phyloP scores from a whole-genome alignment of 169 alveolate genomes.

The Perkinsus olseni region DNA sequence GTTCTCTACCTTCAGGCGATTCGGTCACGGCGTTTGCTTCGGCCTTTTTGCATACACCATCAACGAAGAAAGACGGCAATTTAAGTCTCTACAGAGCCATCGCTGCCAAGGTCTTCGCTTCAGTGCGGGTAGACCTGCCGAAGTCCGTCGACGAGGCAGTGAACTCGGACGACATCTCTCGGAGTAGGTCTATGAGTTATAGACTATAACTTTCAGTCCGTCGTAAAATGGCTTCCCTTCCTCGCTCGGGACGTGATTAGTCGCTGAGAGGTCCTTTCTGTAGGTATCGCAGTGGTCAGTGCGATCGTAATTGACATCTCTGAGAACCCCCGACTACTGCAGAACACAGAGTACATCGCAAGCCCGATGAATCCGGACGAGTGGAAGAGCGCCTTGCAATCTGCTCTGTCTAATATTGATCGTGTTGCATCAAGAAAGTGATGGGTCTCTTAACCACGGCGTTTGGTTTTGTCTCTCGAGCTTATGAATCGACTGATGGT shows the following conservation, averaged over 20 bases:
- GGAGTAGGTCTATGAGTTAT: background rate
- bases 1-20: background rate
- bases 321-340: background rate
- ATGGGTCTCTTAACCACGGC: background rate
- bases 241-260: too few species aligned
- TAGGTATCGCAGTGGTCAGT: background rate
- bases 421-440: background rate
- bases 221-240: too few species aligned
- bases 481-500: too few species aligned
- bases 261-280: background rate
- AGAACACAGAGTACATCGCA: background rate
- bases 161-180: background rate
- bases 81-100: background rate
- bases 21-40: background rate
- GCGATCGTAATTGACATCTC: background rate
- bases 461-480: background rate
- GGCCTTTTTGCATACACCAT: background rate
- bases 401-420: background rate
- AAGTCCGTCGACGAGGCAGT: background rate
- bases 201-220: background rate
- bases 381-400: background rate
- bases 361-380: background rate
- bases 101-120: background rate
- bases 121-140: background rate
- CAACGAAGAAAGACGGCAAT: background rate